Percentiles rank a stretch among this genome's conserved stretches.
Conservation (phyloP, 2,329 filamentous ascomycete genomes). For the Alternaria sp. region DNA sequence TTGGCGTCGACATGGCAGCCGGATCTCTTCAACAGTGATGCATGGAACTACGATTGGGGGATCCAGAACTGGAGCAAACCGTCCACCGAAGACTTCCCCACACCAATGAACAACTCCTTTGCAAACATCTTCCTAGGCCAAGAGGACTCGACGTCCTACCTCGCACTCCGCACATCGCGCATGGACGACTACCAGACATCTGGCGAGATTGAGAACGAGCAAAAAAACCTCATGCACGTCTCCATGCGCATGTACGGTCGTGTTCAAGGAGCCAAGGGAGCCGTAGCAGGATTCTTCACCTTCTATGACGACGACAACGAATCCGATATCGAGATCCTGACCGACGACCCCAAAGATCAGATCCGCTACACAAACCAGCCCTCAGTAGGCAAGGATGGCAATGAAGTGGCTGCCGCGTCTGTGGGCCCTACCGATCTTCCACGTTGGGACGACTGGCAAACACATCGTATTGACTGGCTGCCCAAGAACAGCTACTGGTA, state of each 20-base stretch:
- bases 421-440: slow-evolving; percentile 58
- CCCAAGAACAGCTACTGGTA: slow-evolving; percentile 64
- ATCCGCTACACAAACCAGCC: slow-evolving; percentile 69
- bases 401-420: slow-evolving; percentile 59
- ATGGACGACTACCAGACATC: slow-evolving; percentile 55
- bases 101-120: slow-evolving; percentile 56
- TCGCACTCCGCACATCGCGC: slow-evolving; percentile 58
- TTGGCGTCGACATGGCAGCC: slow-evolving; percentile 47
- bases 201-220: slow-evolving; percentile 58
- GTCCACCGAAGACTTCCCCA: slow-evolving; percentile 48
- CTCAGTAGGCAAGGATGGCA: slow-evolving; percentile 56
- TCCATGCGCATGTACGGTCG: slow-evolving; percentile 59
- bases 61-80: slow-evolving; percentile 58
- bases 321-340: slow-evolving; percentile 63
- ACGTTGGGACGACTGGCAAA: slow-evolving; percentile 65
- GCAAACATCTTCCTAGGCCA: slow-evolving; percentile 57
- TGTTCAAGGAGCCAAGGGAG: slow-evolving; percentile 56
- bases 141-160: slow-evolving; percentile 50
- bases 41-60: slow-evolving; percentile 48
- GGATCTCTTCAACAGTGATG: slow-evolving; percentile 46
- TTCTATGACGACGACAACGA: slow-evolving; percentile 58
- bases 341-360: slow-evolving; percentile 53
- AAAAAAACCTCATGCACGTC: slow-evolving; percentile 57
- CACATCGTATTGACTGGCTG: slow-evolving; percentile 69
- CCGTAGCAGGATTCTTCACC: slow-evolving; percentile 65